These are phyloP conservation scores for Saturnispora ahearnii DNA, from an alignment of 805 yeast genomes.

Conservation along the genomic window DNA sequence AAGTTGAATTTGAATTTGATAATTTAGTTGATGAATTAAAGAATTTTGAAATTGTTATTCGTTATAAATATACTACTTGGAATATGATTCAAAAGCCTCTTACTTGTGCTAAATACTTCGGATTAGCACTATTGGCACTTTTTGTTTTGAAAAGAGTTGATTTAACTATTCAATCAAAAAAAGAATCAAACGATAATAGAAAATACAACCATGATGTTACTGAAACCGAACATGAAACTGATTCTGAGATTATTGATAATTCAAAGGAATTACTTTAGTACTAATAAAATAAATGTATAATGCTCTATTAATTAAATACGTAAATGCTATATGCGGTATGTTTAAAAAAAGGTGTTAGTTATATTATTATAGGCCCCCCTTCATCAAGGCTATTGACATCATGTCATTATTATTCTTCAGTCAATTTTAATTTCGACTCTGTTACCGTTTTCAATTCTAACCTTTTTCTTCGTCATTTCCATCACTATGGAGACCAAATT, in stretches of 20 bases:
- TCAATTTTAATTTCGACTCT: no score
- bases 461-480: no score
- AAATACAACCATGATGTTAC: neutral
- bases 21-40: conserved; percentile 65
- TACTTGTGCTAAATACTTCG: conserved; percentile 52
- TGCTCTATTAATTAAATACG: neutral
- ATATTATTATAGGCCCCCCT: no score
- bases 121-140: conserved; percentile 49
- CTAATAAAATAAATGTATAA: neutral
- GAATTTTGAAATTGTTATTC: conserved; percentile 45
- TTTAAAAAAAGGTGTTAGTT: neutral
- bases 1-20: conserved; percentile 47
- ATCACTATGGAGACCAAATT: no score
- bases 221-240: neutral
- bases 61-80: conserved; percentile 49
- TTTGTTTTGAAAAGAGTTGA: conserved; percentile 42
- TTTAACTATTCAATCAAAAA: conserved; percentile 22
- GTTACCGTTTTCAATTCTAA: no score
- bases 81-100: conserved; percentile 58
- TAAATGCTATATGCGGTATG: neutral
- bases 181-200: neutral
- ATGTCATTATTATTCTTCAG: no score
- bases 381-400: no score
- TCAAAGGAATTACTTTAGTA: neutral
- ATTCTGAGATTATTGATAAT: neutral